Percentiles rank a stretch among this genome's conserved stretches.
phyloP scores from a whole-genome alignment of 1,284 basidiomycete species.

The Trametes versicolor region DNA sequence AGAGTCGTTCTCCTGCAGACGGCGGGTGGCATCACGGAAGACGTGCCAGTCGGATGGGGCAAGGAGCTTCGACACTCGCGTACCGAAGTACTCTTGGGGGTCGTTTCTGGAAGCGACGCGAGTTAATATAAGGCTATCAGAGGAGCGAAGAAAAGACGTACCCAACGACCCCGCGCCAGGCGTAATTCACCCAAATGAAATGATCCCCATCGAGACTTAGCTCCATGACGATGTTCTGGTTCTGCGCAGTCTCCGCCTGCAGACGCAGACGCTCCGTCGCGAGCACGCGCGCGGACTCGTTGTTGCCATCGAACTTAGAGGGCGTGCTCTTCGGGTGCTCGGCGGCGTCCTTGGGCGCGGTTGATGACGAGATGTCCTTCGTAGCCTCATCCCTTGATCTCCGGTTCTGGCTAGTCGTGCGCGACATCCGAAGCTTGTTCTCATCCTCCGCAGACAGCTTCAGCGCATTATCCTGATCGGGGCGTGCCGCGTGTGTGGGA shows the following conservation, averaged over 20 bases:
- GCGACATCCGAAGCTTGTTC: conserved; percentile 57
- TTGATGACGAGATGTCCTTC: conserved; percentile 54
- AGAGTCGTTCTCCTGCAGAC: conserved; percentile 90
- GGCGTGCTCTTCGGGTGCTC: conserved; percentile 43
- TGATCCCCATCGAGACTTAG: conserved; percentile 94
- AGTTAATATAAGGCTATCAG: conserved; percentile 14
- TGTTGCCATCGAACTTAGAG: conserved; percentile 58
- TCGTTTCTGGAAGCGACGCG: conserved; percentile 69
- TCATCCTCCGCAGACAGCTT: conserved; percentile 69
- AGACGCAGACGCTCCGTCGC: conserved; percentile 86
- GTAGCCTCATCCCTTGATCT: conserved; percentile 66
- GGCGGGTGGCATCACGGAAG: conserved; percentile 89
- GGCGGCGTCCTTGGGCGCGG: conserved; percentile 40
- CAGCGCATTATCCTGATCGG: conserved; percentile 47
- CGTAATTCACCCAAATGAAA: conserved; percentile 93
- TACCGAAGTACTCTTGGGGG: conserved; percentile 83
- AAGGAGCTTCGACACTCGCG: conserved; percentile 85
- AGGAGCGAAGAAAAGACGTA: conserved; percentile 53
- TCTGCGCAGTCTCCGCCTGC: conserved; percentile 93
- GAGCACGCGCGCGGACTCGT: conserved; percentile 79
- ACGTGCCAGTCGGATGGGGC: conserved; percentile 87
- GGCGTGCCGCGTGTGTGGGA: conserved; percentile 53
- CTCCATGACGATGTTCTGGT: conserved; percentile 96
- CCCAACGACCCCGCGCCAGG: conserved; percentile 94
- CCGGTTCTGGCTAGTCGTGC: conserved; percentile 60